Conservation (phyloP, 202 grass and related monocot genomes). For the Zizania palustris region DNA sequence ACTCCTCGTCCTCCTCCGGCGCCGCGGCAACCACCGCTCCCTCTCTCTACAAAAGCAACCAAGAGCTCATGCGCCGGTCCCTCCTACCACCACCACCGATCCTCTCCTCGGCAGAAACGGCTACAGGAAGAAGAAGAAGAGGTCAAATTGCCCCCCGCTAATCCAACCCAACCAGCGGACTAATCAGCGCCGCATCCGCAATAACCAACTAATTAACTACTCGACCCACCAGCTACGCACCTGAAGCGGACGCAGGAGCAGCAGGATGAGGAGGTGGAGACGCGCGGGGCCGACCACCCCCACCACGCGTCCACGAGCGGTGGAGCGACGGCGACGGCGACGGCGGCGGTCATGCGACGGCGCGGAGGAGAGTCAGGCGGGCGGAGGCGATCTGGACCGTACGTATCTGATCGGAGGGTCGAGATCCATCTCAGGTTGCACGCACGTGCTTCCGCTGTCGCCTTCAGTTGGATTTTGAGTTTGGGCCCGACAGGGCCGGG, state of each 20-base stretch:
- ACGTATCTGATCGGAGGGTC: background rate
- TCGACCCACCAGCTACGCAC: too few species aligned
- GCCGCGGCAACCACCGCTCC: background rate
- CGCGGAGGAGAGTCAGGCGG: background rate
- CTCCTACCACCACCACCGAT: background rate
- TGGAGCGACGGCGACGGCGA: slow-evolving; percentile 16
- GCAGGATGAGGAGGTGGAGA: too few species aligned
- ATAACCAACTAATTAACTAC: too few species aligned
- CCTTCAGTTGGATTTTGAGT: background rate
- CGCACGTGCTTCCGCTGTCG: too few species aligned
- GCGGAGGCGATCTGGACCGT: background rate
- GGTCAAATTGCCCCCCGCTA: slow-evolving; percentile 21
- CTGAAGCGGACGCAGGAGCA: too few species aligned
- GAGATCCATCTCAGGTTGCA: background rate
- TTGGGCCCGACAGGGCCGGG: background rate
- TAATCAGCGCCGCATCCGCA: too few species aligned
- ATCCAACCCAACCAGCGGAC: background rate
- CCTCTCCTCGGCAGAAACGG: background rate
- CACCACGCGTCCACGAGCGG: background rate
- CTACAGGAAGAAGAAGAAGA: slow-evolving; percentile 10
- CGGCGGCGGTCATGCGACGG: background rate
- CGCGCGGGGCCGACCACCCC: too few species aligned
- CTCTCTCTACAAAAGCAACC: slow-evolving; percentile 26
- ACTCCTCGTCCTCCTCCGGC: background rate
- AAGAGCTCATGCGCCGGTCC: background rate